phyloP scores from a whole-genome alignment of 1,139 yeast genomes.

The Nadsonia commutata region DNA sequence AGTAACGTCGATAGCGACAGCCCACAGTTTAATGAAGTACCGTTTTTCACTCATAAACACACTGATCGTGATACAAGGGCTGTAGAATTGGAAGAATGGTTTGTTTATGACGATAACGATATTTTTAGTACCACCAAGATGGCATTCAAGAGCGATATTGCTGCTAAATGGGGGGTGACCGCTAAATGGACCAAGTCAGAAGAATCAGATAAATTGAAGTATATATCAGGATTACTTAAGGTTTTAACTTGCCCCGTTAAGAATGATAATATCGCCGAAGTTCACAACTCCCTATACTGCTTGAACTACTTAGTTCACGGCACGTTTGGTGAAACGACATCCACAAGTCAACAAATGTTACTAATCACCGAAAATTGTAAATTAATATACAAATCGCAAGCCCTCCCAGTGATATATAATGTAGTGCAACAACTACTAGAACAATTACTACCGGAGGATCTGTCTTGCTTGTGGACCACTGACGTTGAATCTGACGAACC shows the following conservation, averaged over 20 bases:
- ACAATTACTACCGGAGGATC: constrained; percentile 11
- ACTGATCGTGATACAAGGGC: constrained; percentile 14
- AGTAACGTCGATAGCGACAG: not conserved
- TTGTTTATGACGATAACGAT: constrained; percentile 17
- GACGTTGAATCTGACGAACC: constrained; percentile 5
- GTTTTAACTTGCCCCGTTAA: not conserved
- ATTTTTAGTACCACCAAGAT: constrained; percentile 15
- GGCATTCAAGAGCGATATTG: constrained; percentile 16
- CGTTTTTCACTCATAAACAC: constrained; percentile 18
- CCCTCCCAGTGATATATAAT: constrained; percentile 12
- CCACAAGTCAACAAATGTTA: constrained; percentile 26
- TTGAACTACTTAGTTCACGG: constrained; percentile 31
- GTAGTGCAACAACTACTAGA: constrained; percentile 11
- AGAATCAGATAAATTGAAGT: not conserved
- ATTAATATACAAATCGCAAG: constrained; percentile 14
- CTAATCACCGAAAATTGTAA: constrained; percentile 21
- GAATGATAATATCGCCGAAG: not conserved
- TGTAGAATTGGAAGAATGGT: constrained; percentile 24
- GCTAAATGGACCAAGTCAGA: not conserved
- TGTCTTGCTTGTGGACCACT: constrained; percentile 4
- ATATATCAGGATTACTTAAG: not conserved
- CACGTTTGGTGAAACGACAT: constrained; percentile 21
- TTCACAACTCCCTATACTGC: constrained; percentile 4
- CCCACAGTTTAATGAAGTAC: constrained; percentile 7
- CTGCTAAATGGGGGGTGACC: not conserved